Percentiles rank a stretch among this genome's conserved stretches.
phyloP scores from a whole-genome alignment of 2,329 filamentous ascomycete genomes.

The Aspergillus tubingensis region DNA sequence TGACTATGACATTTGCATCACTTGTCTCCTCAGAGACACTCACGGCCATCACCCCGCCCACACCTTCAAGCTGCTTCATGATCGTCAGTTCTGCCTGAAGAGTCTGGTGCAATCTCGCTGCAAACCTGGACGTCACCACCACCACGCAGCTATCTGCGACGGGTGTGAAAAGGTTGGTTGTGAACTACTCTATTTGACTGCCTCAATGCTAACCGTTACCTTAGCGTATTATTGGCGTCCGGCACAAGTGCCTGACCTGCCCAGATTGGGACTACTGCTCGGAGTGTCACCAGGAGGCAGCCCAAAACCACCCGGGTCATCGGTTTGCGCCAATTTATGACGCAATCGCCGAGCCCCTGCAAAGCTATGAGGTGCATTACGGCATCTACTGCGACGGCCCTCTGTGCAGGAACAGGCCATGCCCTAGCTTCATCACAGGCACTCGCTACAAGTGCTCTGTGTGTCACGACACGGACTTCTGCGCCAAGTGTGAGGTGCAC shows the following conservation, averaged over 20 bases:
- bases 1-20: conserved; percentile 88
- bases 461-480: conserved; percentile 94
- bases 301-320: conserved; percentile 74
- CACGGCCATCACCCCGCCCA: conserved; percentile 94
- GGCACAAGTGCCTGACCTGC: conserved; percentile 95
- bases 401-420: conserved; percentile 65
- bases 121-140: conserved; percentile 74
- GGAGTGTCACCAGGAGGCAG: conserved; percentile 68
- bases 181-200: not conserved
- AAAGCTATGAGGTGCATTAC: conserved; percentile 62
- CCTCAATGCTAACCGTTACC: conserved; percentile 22
- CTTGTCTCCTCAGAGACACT: conserved; percentile 71
- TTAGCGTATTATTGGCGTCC: conserved; percentile 77
- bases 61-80: conserved; percentile 62
- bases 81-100: conserved; percentile 60
- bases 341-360: conserved; percentile 53
- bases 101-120: conserved; percentile 67
- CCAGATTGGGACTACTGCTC: conserved; percentile 97
- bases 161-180: conserved; percentile 72
- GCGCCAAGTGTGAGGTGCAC: conserved; percentile 86
- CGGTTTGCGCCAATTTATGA: conserved; percentile 88
- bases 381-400: conserved; percentile 96
- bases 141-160: conserved; percentile 90
- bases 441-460: conserved; percentile 96
- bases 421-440: conserved; percentile 68